phyloP scores from a whole-genome alignment of 169 alveolate species.

The Plasmodium knowlesi region DNA sequence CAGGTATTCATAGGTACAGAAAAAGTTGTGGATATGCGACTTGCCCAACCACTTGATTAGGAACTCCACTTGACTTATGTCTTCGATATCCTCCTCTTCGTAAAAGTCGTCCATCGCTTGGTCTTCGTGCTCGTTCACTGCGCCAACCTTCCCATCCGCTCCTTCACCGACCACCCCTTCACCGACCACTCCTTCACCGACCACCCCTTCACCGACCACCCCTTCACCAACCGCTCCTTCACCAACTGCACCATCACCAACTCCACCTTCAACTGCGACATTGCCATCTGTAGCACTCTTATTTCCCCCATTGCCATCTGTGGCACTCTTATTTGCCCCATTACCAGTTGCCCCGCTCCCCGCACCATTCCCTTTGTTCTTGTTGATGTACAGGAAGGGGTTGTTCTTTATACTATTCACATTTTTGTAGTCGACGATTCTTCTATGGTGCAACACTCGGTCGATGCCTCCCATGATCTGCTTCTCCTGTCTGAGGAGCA shows the following conservation, averaged over 20 bases:
- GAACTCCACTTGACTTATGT: conserved; percentile 82
- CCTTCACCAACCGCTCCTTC: background rate
- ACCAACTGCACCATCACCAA: background rate
- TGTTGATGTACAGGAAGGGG: conserved; percentile 56
- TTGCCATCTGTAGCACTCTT: background rate
- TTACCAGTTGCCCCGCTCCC: background rate
- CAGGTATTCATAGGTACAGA: conserved; percentile 89
- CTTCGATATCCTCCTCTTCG: conserved; percentile 72
- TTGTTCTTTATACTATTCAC: conserved; percentile 49
- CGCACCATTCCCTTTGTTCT: no score
- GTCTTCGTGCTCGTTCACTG: conserved; percentile 4
- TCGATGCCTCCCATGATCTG: conserved; percentile 85
- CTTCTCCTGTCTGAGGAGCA: conserved; percentile 71
- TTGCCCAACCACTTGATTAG: conserved; percentile 91
- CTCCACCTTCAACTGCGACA: background rate
- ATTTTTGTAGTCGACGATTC: conserved; percentile 37
- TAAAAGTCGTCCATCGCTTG: conserved; percentile 35
- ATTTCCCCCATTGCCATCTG: background rate
- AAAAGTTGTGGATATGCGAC: conserved; percentile 91
- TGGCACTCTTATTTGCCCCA: background rate
- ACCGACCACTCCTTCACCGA: background rate
- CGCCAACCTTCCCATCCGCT: background rate
- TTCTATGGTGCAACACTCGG: conserved; percentile 83
- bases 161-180: no score
- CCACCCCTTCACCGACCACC: background rate